Conservation (phyloP, 108 stramenopile genomes). For the Pseudonitzschia pungens region DNA sequence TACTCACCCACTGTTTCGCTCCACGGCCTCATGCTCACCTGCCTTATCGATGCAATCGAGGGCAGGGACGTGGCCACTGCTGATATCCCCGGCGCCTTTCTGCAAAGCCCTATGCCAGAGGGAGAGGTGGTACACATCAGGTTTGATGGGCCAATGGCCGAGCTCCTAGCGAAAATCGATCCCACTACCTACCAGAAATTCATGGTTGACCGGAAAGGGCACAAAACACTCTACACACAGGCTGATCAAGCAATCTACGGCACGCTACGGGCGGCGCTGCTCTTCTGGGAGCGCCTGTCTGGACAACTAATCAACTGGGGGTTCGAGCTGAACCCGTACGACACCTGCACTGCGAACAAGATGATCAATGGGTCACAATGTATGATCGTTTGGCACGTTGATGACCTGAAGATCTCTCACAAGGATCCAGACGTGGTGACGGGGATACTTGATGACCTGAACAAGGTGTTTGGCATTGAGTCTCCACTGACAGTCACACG, state of each 20-base stretch:
- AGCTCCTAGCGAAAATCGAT: slow-evolving; percentile 13
- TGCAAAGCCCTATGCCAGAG: slow-evolving; percentile 19
- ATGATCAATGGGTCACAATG: slow-evolving; percentile 17
- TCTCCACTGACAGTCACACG: slow-evolving; percentile 11
- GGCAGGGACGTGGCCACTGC: slow-evolving; percentile 26
- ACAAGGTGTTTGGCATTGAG: slow-evolving; percentile 25
- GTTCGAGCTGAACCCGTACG: slow-evolving; percentile 53
- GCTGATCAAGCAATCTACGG: slow-evolving; percentile 48
- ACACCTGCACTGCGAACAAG: slow-evolving; percentile 50
- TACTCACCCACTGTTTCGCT: neutral
- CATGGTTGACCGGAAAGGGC: slow-evolving; percentile 20
- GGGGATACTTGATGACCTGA: neutral
- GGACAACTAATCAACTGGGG: slow-evolving; percentile 34
- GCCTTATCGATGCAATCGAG: slow-evolving; percentile 38
- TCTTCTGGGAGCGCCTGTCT: slow-evolving; percentile 31
- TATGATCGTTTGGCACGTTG: slow-evolving; percentile 24
- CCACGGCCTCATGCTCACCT: neutral
- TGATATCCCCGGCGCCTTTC: slow-evolving; percentile 45
- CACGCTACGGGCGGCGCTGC: slow-evolving; percentile 28
- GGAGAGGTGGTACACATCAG: neutral
- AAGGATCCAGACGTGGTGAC: slow-evolving; percentile 19
- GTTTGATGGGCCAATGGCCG: neutral
- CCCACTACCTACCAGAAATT: neutral
- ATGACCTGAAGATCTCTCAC: slow-evolving; percentile 43
- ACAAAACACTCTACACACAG: slow-evolving; percentile 37